Conservation (phyloP, 169 alveolate species). For the Plasmodium vivax region DNA sequence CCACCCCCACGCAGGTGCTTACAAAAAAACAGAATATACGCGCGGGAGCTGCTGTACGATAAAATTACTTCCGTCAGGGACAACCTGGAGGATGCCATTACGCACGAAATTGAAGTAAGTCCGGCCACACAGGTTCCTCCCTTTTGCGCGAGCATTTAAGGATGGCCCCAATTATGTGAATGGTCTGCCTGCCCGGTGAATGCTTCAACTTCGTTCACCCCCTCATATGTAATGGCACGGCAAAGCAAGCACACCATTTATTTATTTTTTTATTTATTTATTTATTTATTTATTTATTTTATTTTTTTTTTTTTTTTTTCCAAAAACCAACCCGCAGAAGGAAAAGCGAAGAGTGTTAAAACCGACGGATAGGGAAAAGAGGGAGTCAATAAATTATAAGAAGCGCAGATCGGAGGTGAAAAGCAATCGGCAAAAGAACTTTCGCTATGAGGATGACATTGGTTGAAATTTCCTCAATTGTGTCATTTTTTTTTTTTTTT, state of each 20-base stretch:
- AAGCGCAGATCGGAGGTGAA: conserved; percentile 80
- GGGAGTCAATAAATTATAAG: conserved; percentile 77
- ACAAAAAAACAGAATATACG: conserved; percentile 80
- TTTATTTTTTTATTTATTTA: background rate
- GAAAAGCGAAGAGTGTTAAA: conserved; percentile 77
- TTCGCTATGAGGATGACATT: conserved; percentile 34
- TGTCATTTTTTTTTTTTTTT: background rate
- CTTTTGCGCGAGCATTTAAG: background rate
- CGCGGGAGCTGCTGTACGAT: conserved; percentile 78
- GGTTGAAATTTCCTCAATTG: conserved; percentile 7
- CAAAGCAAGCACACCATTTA: background rate
- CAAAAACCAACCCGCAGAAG: conserved; percentile 67
- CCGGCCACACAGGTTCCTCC: background rate
- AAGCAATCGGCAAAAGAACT: conserved; percentile 75
- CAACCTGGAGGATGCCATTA: conserved; percentile 13
- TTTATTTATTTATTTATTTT: background rate
- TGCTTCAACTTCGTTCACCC: background rate
- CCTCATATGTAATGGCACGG: background rate
- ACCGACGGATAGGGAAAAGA: conserved; percentile 82
- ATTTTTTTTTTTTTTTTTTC: background rate
- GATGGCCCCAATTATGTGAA: background rate
- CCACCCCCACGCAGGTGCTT: conserved; percentile 44
- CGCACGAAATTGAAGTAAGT: conserved; percentile 15
- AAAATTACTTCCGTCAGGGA: conserved; percentile 61
- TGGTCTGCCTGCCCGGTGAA: background rate